These are phyloP conservation scores for Xylariaceae sp. DNA, from an alignment of 2,329 filamentous ascomycete species.

Conservation along the genomic window DNA sequence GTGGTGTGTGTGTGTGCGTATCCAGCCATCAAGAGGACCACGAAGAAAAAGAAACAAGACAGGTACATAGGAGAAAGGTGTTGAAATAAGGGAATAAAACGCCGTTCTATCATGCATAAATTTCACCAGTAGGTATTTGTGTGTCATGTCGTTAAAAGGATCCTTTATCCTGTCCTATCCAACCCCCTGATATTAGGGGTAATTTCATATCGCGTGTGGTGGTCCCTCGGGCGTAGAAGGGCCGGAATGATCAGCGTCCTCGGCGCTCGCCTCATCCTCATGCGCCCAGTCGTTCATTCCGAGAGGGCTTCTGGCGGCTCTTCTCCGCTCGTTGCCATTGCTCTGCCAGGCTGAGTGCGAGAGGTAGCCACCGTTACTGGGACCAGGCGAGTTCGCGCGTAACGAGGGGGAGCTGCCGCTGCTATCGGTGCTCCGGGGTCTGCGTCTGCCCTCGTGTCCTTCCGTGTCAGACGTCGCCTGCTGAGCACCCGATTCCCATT, in stretches of 20 bases:
- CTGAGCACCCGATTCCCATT: slow-evolving; percentile 34
- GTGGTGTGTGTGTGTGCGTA: no score
- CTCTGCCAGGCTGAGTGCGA: slow-evolving; percentile 21
- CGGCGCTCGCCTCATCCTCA: background rate
- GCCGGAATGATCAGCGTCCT: background rate
- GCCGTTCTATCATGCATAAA: slow-evolving; percentile 18
- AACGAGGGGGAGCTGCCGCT: slow-evolving; percentile 15
- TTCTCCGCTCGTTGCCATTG: slow-evolving; percentile 24
- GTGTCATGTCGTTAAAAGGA: slow-evolving; percentile 4
- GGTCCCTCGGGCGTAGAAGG: background rate
- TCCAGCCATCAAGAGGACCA: background rate
- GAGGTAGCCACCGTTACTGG: slow-evolving; percentile 12
- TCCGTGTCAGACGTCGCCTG: slow-evolving; percentile 24
- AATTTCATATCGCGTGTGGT: background rate
- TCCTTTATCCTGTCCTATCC: no score
- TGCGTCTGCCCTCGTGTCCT: slow-evolving; percentile 21
- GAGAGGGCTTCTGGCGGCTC: slow-evolving; percentile 37
- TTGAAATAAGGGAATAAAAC: slow-evolving; percentile 4
- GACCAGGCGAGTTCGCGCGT: slow-evolving; percentile 11
- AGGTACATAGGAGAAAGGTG: background rate
- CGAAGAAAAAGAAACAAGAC: background rate
- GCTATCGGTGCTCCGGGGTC: slow-evolving; percentile 23
- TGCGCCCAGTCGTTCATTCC: slow-evolving; percentile 20
- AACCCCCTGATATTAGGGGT: no score
- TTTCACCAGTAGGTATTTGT: no score